Base-by-base conservation (phyloP, 2,329 filamentous ascomycete genomes). In the Epichloe hybrida region DNA sequence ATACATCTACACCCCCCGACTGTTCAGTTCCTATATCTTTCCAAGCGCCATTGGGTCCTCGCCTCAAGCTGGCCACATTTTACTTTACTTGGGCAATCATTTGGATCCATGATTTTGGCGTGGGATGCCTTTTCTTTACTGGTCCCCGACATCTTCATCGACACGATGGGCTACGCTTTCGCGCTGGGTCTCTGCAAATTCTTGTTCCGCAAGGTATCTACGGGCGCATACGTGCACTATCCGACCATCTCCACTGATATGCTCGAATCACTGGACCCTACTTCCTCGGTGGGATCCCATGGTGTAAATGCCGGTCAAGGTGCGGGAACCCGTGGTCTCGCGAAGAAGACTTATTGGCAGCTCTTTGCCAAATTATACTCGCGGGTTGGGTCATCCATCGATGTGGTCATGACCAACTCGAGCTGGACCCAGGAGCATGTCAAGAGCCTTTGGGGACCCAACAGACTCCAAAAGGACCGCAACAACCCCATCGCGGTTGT, bases 151-250 rank as follows among this genome's bases (percentile, higher is more conserved):
- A 78, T 97, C 49, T 95, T 97, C 64, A 76, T 98, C 59, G 93
- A 98, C 63, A 98, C 93, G 2, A 96, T 98, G 90, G 93, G 93
- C 55, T 98, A 96, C 62, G 89, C 91, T 27, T 98, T 97, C 64
- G 79, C 86, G 0, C 77, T 95, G 11, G 88, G 87, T 8, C 74
- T 96, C 3, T 86, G 77, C 66, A 93, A 89, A 63, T 77, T 86
- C 55, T 73, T 97, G 23, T 97, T 97, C 63, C 84, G 79, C 0
- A 67, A 71, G 37, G 78, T 96, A 1, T 88, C 91, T 0, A 96
- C 89, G 0, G 89, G 80, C 45, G 90, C 93, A 49, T 98, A 98
- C 63, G 90, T 97, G 1, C 93, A 98, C 69, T 98, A 97, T 64
- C 93, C 93, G 1, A 97, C 91, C 51, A 98, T 98, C 50, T 96